Evolutionary conservation across 352 stramenopile genomes (phyloP), one percentile per base, ranked within the genome.

Genomic region (Phytophthora citricola): DNA sequence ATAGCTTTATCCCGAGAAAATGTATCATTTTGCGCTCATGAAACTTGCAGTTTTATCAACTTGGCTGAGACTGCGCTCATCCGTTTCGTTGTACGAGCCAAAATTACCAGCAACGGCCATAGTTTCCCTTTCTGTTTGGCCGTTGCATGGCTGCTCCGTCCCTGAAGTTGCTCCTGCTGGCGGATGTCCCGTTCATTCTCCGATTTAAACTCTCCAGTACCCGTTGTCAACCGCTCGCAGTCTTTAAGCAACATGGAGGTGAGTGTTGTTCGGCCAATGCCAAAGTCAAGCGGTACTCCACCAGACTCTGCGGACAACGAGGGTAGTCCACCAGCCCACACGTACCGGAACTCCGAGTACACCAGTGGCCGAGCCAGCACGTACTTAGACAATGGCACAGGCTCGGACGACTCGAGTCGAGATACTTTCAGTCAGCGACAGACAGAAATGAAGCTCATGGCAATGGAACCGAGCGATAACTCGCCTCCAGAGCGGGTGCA

Each of bases 401-500:
- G 51, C 20, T 70, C 49, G 31, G 31, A 36, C n/a, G 69, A 76
- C 29, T 48, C 59, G 1, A 51, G 58, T 27, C 43, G 44, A 43
- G 64, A 73, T 1, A 66, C 36, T 7, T 60, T 52, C 20, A 63
- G 17, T 7, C 27, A 49, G 3, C 66, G 55, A 7, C 70, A 75
- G 41, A 91, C 76, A 12, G 79, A 91, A 48, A 89, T 87, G 72
- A 86, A 86, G 63, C 75, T 90, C 68, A 79, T 73, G 69, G 80
- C 78, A 31, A 63, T 83, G 40, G 75, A 87, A 31, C 71, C 51
- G 4, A 76, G 73, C 24, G 66, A 73, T 6, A 54, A 36, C 5
- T 27, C 31, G 5, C 50, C 51, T 14, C 68, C 70, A 4, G 80
- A 89, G 63, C 72, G 68, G 8, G 63, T 66, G 44, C 67, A 69